Evolutionary conservation across 1,139 yeast species (phyloP), one percentile per base, ranked within the genome.

Genomic region (Pichia sp.): DNA sequence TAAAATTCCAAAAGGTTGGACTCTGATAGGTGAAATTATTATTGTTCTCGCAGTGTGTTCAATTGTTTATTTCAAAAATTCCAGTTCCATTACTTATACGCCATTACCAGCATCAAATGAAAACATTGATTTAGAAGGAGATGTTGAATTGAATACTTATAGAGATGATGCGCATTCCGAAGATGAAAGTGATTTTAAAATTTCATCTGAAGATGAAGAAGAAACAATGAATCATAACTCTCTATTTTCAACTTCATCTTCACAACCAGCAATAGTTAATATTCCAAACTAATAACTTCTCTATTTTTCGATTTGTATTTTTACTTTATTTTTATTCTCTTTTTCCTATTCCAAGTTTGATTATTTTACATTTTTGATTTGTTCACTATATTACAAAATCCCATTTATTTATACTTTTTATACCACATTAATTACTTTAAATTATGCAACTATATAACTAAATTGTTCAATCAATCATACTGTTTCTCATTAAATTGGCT

Each of bases 1-100:
- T 53, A 89, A 84, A 63, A 67, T 82, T 38, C 96, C 96, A 0
- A 84, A 83, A 27, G 53, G 80, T 28, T 74, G 87, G 71, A 83
- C 91, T 56, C 70, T 81, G 60, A 61, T 83, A 42, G 97, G 97
- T 1, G 84, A 85, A 53, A 55, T 75, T 0, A 71, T 89, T 42
- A 87, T 89, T 58, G 67, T 87, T 28, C 79, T 81, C 0, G 78
- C 87, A 54, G 93, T 96, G 0, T 67, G 79, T 25, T 70, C 77
- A 47, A 83, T 86, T 16, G 72, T 87, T 33, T 71, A 71, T 51
- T 75, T 71, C 62, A 83, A 81, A 62, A 51, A 52, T 41, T 25
- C 33, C 13, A n/a, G 27, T 16, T 34, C 41, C 7, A 29, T 31
- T 41, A 41, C 44, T 27, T 16, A 22, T 14, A 27, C 30, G 3